Evolutionary conservation across 768 basidiomycete genomes (phyloP), one percentile per base, ranked within the genome.

Genomic region (Boletus edulis): DNA sequence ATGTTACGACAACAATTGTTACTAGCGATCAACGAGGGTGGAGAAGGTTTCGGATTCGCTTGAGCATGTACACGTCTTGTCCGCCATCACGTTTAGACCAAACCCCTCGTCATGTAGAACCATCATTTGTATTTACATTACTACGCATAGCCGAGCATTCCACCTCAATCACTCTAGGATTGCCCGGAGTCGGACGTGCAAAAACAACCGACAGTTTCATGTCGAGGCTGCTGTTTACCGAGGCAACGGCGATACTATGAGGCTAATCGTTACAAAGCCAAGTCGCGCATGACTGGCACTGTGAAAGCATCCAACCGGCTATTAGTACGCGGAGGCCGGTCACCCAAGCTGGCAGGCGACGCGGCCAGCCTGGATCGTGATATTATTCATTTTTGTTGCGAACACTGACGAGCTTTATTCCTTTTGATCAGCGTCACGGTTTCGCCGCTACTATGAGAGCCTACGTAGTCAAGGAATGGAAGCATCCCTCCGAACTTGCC

Each of bases 1-100:
- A 94, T 94, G 82, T 81, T 99, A 58, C 85, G 97, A 27, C 89
- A 91, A 59, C 92, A 92, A 69, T 72, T 99, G 37, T 73, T 95
- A 51, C 78, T 96, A 59, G 93, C 96, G 35, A 96, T 98, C 67
- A 94, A 90, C 64, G 97, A 98, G 72, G 95, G 94, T 48, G 92
- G 91, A 20, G 93, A 95, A 76, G 93, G 93, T 42, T 98, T 98
- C 71, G 96, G 92, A 49, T 95, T 95, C 71, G 82, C 81, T 59
- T 84, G 46, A 65, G 46, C 38, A 56, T 62, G 55, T 51, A 51
- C 42, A 35, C 29, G 54, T 48, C 32, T 48, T 43, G 54, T 48
- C 32, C 31, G 29, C 43, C 32, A 47, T 43, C 45, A 49, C 29
- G 53, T 40, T 29, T 61, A 67, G 59, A 69, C 37, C 37, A 46